Conservation (phyloP, 2,329 filamentous ascomycete genomes). For the Parasarocladium wereldwijsianum region DNA sequence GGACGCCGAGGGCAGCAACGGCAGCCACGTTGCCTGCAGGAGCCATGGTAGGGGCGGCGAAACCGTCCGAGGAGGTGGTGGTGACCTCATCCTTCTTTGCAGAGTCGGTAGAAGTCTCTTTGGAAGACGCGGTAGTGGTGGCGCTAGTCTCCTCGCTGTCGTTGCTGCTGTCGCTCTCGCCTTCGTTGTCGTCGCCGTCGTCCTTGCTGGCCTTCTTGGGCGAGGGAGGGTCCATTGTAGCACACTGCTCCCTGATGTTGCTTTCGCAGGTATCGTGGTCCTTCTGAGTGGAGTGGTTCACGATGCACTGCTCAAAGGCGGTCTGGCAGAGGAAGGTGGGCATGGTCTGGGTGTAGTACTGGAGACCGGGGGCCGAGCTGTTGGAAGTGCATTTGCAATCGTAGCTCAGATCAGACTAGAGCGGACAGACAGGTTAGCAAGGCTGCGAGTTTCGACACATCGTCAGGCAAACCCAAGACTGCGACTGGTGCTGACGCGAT, state of each 20-base stretch:
- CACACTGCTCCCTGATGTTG: slow-evolving; percentile 33
- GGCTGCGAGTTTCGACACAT: background rate
- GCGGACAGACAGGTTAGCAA: slow-evolving; percentile 6
- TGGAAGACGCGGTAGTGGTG: slow-evolving; percentile 12
- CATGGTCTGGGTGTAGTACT: slow-evolving; percentile 38
- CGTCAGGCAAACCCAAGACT: background rate
- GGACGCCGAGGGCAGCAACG: slow-evolving; percentile 33
- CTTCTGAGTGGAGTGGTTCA: slow-evolving; percentile 22
- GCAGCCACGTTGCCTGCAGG: slow-evolving; percentile 29
- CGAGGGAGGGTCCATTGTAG: slow-evolving; percentile 18
- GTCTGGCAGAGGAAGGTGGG: slow-evolving; percentile 35
- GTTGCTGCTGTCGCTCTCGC: slow-evolving; percentile 10
- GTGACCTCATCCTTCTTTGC: slow-evolving; percentile 15
- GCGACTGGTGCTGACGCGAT: background rate
- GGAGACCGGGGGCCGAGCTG: slow-evolving; percentile 31
- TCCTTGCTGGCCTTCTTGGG: slow-evolving; percentile 8
- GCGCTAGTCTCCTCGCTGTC: slow-evolving; percentile 11
- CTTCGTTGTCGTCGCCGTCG: slow-evolving; percentile 7
- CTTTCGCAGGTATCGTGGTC: slow-evolving; percentile 33
- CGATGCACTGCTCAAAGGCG: slow-evolving; percentile 33
- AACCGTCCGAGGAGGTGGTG: slow-evolving; percentile 16
- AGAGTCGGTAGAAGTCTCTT: slow-evolving; percentile 2
- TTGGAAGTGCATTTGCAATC: slow-evolving; percentile 33
- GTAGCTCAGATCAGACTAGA: slow-evolving; percentile 28
- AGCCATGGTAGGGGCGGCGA: slow-evolving; percentile 27